Evolutionary conservation across 2,329 filamentous ascomycete species (phyloP).

Genomic region (Parastagonospora avenae): DNA sequence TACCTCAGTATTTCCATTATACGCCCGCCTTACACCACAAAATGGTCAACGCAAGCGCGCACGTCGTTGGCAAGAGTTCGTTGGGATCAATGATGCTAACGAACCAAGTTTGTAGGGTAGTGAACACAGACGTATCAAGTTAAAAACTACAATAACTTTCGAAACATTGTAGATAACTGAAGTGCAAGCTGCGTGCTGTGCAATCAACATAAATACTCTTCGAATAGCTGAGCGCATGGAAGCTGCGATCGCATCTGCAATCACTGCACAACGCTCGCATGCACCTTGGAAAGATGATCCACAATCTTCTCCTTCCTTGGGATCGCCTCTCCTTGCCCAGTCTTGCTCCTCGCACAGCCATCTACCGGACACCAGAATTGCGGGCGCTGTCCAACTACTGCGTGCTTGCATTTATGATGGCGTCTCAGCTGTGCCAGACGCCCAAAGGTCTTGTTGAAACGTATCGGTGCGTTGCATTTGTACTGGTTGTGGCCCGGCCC

Average conservation of each 20-base stretch:
- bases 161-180: no score
- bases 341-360: slow-evolving; percentile 4
- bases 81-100: no score
- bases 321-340: neutral
- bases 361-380: slow-evolving; percentile 11
- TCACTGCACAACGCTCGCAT: slow-evolving; percentile 1
- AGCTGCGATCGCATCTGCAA: no score
- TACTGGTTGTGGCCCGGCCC: slow-evolving; percentile 1
- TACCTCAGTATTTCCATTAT: no score
- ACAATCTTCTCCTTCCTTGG: slow-evolving; percentile 15
- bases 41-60: no score
- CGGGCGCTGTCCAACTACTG: neutral
- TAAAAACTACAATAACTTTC: no score
- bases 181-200: neutral
- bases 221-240: neutral
- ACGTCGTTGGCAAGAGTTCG: no score
- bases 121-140: no score
- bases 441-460: slow-evolving; percentile 2
- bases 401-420: slow-evolving; percentile 3
- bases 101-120: no score
- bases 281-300: slow-evolving; percentile 9
- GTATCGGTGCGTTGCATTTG: slow-evolving; percentile 1
- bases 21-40: no score
- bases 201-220: neutral
- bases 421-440: slow-evolving; percentile 9